Evolutionary conservation across 805 yeast species (phyloP), one percentile per base, ranked within the genome.

Genomic region (Ogataea salicorniae): DNA sequence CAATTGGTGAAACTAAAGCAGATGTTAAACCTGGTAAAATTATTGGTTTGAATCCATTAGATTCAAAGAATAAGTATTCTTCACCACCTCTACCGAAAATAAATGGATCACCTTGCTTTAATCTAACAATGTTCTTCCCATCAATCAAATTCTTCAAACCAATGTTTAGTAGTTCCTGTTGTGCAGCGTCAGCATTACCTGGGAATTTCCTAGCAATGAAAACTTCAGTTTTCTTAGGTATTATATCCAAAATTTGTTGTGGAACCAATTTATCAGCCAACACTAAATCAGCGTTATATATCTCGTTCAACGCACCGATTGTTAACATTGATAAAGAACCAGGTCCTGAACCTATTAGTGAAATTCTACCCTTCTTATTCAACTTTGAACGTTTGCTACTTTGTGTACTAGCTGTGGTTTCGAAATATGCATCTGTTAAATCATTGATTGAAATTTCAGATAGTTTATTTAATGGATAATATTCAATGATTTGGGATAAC

Each of bases 1-100:
- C 74, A 15, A 88, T 83, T 0, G 97, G 90, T 0, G 96, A 91
- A 0, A 95, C 86, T 41, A 92, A 73, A 0, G 97, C 95, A 4
- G 96, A 87, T 5, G 96, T 83, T 45, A 92, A 74, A 2, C 98
- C 98, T 0, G 97, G 92, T 11, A 92, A 61, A 1, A 92, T 96
- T 5, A 64, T 57, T 15, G 96, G 95, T 17, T 64, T 72, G 57
- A 60, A 88, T 0, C 96, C 96, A 57, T 84, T 77, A 20, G 72
- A 58, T 29, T 73, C 59, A 66, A 92, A 92, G 62, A 73, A 91
- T 9, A 79, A 58, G 62, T 66, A 87, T 60, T 92, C 98, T 68
- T 92, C 98, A 37, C 96, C 97, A 39, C 98, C 98, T 53, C 98
- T 80, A 4, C 98, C 98, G 63, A 88, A 92, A 33, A 92, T 87